phyloP scores from a whole-genome alignment of 1,139 yeast genomes.

The Blastobotrys elegans region DNA sequence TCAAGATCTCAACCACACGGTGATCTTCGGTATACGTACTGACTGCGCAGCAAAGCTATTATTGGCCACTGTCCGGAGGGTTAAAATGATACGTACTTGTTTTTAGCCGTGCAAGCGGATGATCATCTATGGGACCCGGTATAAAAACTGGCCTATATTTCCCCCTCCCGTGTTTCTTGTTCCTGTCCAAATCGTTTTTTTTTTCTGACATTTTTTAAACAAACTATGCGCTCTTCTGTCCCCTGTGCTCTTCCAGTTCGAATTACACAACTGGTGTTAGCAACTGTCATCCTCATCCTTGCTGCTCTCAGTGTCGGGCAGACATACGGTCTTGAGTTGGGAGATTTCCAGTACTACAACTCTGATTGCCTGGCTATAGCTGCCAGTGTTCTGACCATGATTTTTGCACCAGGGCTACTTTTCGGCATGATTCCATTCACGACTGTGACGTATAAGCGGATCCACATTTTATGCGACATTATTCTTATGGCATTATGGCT shows the following conservation, averaged over 20 bases:
- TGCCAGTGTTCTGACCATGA: neutral
- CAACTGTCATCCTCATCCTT: neutral
- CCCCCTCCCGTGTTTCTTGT: too few relatives aligned
- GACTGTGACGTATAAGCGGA: neutral
- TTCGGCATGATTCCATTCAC: constrained; percentile 1
- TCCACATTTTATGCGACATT: neutral
- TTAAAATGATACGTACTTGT: too few relatives aligned
- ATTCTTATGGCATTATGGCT: neutral
- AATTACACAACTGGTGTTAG: neutral
- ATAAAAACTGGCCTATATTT: too few relatives aligned
- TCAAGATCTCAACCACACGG: too few relatives aligned
- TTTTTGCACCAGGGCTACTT: neutral
- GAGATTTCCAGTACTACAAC: neutral
- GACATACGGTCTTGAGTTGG: neutral
- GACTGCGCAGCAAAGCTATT: too few relatives aligned
- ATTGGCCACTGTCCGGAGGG: too few relatives aligned
- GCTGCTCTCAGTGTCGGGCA: neutral
- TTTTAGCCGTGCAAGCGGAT: too few relatives aligned
- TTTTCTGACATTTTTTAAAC: too few relatives aligned
- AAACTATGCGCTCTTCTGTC: too few relatives aligned
- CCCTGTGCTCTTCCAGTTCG: neutral
- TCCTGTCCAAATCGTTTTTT: too few relatives aligned
- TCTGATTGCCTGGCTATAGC: neutral
- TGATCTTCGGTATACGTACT: too few relatives aligned
- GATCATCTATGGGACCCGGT: too few relatives aligned